phyloP scores from a whole-genome alignment of 148 eudicot genomes.

The Cornus suecica region DNA sequence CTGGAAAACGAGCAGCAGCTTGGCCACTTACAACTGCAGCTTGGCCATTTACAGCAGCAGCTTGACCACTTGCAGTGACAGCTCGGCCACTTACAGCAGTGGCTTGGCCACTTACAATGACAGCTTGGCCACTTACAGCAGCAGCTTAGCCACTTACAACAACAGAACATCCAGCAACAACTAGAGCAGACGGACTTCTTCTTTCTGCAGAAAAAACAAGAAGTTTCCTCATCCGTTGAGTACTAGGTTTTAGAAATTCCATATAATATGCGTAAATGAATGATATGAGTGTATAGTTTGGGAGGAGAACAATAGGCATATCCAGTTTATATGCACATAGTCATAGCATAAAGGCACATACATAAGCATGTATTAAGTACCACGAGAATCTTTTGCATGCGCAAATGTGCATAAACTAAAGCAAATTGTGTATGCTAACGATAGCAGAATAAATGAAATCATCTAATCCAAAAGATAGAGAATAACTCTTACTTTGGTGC shows the following conservation, averaged over 20 bases:
- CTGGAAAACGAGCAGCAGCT: background rate
- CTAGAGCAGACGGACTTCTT: constrained; percentile 11
- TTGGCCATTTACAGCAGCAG: constrained; percentile 4
- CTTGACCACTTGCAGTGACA: constrained; percentile 1
- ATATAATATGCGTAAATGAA: background rate
- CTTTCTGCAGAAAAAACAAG: constrained; percentile 15
- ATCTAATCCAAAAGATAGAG: background rate
- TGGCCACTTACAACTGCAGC: background rate
- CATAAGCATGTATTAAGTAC: background rate
- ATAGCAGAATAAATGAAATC: background rate
- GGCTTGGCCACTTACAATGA: constrained; percentile 5
- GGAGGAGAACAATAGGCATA: background rate
- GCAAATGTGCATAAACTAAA: too few relatives aligned
- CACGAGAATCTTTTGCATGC: background rate
- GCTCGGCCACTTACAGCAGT: constrained; percentile 7
- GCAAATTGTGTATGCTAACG: background rate
- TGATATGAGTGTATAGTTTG: background rate
- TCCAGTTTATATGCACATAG: background rate
- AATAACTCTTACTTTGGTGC: constrained; percentile 38
- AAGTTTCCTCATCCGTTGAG: background rate
- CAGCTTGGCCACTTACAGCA: constrained; percentile 7
- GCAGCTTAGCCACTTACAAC: constrained; percentile 5
- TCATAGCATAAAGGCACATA: background rate
- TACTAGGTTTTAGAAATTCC: background rate
- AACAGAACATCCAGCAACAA: constrained; percentile 10